phyloP scores from a whole-genome alignment of 2,329 filamentous ascomycete genomes.

The Paecilomyces fulvus region DNA sequence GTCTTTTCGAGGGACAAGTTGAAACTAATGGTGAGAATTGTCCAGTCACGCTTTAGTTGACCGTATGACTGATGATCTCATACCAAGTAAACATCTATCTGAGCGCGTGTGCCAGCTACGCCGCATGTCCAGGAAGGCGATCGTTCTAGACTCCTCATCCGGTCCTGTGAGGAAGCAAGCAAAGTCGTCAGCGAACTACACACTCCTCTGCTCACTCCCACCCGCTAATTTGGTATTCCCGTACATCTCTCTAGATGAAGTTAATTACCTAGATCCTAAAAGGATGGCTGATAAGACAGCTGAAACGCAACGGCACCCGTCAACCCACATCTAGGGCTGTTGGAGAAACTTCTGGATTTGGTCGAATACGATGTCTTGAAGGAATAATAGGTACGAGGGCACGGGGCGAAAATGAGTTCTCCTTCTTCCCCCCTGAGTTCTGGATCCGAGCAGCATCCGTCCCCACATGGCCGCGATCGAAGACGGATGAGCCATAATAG shows the following conservation, averaged over 20 bases:
- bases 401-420: background rate
- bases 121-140: background rate
- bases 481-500: background rate
- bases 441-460: background rate
- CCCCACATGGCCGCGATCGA: background rate
- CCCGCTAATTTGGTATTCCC: background rate
- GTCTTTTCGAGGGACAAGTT: no score
- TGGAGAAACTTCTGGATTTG: background rate
- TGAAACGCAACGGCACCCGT: background rate
- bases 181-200: background rate
- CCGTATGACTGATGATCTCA: background rate
- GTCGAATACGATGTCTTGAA: background rate
- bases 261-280: background rate
- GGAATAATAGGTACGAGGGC: background rate
- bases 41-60: background rate
- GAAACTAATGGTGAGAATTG: background rate
- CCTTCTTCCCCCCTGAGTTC: background rate
- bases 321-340: background rate
- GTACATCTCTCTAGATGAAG: background rate
- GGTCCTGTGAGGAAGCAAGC: background rate
- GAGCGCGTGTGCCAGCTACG: background rate
- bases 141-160: background rate
- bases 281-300: background rate
- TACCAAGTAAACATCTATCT: background rate
- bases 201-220: background rate